Evolutionary conservation across 176 grass and related monocot species (phyloP).

Genomic region (Ensete glaucum): DNA sequence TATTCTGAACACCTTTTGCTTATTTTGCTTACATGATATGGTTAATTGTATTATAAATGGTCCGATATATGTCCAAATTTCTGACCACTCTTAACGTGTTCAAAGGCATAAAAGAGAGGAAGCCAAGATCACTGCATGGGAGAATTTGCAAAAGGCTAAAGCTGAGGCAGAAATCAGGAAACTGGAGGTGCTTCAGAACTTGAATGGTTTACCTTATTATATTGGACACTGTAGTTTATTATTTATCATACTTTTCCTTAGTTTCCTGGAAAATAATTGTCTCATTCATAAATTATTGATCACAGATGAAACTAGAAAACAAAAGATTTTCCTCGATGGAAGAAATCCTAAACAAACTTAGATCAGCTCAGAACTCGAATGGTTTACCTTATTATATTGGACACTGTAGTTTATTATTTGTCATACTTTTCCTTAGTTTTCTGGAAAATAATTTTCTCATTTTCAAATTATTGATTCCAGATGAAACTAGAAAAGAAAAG

Average conservation of each 20-base stretch:
- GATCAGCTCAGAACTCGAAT: slow-evolving; percentile 32
- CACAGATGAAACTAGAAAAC: slow-evolving; percentile 72
- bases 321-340: slow-evolving; percentile 71
- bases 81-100: slow-evolving; percentile 26
- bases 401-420: too few relatives aligned
- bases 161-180: slow-evolving; percentile 78
- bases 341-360: slow-evolving; percentile 71
- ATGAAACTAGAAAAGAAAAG: slow-evolving; percentile 80
- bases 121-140: slow-evolving; percentile 70
- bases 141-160: slow-evolving; percentile 77
- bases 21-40: too few relatives aligned
- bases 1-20: too few relatives aligned
- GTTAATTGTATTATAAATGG: not conserved
- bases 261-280: too few relatives aligned
- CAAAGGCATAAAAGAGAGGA: slow-evolving; percentile 57
- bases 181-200: slow-evolving; percentile 40
- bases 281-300: too few relatives aligned
- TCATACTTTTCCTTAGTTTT: too few relatives aligned
- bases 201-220: not conserved
- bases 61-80: not conserved
- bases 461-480: slow-evolving; percentile 15
- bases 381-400: not conserved
- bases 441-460: too few relatives aligned
- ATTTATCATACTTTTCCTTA: too few relatives aligned
- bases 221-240: too few relatives aligned